These are phyloP conservation scores for Podaxis pistillaris DNA, from an alignment of 768 basidiomycete genomes.

Conservation along the genomic window DNA sequence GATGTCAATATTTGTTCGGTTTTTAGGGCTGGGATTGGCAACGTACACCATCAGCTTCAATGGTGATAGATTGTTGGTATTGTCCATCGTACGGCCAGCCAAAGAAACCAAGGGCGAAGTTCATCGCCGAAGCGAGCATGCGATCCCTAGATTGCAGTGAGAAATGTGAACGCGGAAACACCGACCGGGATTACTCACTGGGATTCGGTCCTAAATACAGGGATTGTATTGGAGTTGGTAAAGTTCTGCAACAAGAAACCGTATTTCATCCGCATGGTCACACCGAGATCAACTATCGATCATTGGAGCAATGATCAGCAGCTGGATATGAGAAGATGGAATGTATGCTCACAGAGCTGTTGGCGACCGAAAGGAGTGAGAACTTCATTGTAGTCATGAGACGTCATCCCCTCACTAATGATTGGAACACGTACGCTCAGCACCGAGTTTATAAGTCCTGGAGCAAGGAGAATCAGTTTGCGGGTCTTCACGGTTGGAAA, in stretches of 20 bases:
- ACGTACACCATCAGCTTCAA: slow-evolving; percentile 60
- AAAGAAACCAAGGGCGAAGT: slow-evolving; percentile 75
- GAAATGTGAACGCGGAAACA: neutral
- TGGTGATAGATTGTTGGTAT: slow-evolving; percentile 76
- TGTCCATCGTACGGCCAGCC: slow-evolving; percentile 70
- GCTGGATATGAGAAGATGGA: neutral
- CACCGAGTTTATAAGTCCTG: slow-evolving; percentile 89
- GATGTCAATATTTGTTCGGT: slow-evolving; percentile 13
- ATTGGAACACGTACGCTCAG: slow-evolving; percentile 55
- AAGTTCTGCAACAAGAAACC: slow-evolving; percentile 74
- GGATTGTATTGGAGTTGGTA: slow-evolving; percentile 55
- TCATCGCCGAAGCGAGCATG: slow-evolving; percentile 64
- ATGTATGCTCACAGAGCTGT: slow-evolving; percentile 63
- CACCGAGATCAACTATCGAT: slow-evolving; percentile 56
- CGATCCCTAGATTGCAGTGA: slow-evolving; percentile 48
- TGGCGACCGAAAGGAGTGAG: slow-evolving; percentile 90
- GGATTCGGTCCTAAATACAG: slow-evolving; percentile 79
- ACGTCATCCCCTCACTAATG: neutral
- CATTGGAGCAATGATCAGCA: neutral
- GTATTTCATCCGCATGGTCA: slow-evolving; percentile 75
- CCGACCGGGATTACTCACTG: slow-evolving; percentile 37
- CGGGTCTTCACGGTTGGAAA: neutral
- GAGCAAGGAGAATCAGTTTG: neutral
- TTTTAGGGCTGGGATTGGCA: neutral
- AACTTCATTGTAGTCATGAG: slow-evolving; percentile 36